Evolutionary conservation across 768 basidiomycete species (phyloP).

Genomic region (Mycena capillaripes): DNA sequence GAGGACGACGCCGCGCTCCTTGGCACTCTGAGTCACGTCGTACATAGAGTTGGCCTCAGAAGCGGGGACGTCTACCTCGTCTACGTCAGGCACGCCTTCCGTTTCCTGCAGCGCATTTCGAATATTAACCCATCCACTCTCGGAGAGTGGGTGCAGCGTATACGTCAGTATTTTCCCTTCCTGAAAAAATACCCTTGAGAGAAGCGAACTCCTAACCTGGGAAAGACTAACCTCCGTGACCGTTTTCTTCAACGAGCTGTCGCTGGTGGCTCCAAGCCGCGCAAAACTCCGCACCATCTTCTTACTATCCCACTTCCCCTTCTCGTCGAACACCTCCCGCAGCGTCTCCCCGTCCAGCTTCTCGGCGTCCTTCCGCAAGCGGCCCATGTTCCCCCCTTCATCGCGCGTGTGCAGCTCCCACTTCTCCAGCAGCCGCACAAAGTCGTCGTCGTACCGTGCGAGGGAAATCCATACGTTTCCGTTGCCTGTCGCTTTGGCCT

Average conservation of each 20-base stretch:
- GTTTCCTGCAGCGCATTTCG: slow-evolving; percentile 50
- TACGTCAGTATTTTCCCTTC: slow-evolving; percentile 59
- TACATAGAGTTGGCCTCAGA: slow-evolving; percentile 62
- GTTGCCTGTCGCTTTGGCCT: slow-evolving; percentile 43
- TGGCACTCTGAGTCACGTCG: slow-evolving; percentile 50
- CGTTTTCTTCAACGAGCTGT: slow-evolving; percentile 47
- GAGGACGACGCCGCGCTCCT: slow-evolving; percentile 65
- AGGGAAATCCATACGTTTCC: slow-evolving; percentile 78
- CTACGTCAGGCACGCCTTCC: slow-evolving; percentile 18
- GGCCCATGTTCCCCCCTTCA: slow-evolving; percentile 53
- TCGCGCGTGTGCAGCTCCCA: slow-evolving; percentile 72
- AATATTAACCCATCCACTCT: slow-evolving; percentile 58
- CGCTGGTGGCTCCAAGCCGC: slow-evolving; percentile 61
- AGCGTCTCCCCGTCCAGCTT: slow-evolving; percentile 53
- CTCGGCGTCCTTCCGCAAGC: slow-evolving; percentile 50
- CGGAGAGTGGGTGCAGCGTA: slow-evolving; percentile 60
- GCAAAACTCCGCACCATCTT: slow-evolving; percentile 90
- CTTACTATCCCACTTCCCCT: slow-evolving; percentile 73
- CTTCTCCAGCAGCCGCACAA: slow-evolving; percentile 72
- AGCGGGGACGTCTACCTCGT: slow-evolving; percentile 46
- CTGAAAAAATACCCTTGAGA: slow-evolving; percentile 39
- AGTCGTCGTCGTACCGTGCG: slow-evolving; percentile 83
- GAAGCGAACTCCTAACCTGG: not conserved
- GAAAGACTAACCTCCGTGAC: slow-evolving; percentile 48
- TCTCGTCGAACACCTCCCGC: slow-evolving; percentile 58